Conservation (phyloP, 2,329 filamentous ascomycete species). For the Aspergillus felis region DNA sequence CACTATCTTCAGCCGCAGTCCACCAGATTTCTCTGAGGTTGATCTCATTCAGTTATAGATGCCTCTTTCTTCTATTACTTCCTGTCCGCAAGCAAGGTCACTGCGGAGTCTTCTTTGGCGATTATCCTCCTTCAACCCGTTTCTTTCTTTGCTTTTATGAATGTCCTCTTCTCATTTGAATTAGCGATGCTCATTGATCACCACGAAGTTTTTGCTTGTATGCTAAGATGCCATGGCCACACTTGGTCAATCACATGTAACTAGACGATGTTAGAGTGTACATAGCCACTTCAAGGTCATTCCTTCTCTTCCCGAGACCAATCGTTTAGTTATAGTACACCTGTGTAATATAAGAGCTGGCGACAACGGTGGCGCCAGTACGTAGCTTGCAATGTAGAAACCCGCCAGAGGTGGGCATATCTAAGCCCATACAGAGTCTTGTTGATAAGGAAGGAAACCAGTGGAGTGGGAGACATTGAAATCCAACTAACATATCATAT, state of each 20-base stretch:
- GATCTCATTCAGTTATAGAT: conserved; percentile 73
- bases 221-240: not conserved
- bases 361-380: no score
- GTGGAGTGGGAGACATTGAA: not conserved
- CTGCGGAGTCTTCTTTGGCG: not conserved
- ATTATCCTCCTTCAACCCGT: not conserved
- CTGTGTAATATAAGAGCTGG: no score
- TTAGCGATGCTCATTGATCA: not conserved
- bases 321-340: no score
- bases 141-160: not conserved
- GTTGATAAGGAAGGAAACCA: not conserved
- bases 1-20: conserved; percentile 78
- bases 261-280: not conserved
- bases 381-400: not conserved
- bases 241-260: not conserved
- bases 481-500: not conserved
- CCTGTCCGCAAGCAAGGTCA: not conserved
- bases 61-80: not conserved
- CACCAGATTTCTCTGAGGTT: conserved; percentile 84
- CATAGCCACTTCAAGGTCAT: not conserved
- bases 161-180: not conserved
- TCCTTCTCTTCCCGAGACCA: not conserved
- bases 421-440: not conserved
- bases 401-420: not conserved
- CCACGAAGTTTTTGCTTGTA: not conserved